Percentiles rank a stretch among this genome's conserved stretches.
These are phyloP conservation scores for Acorus gramineus DNA, from an alignment of 106 monocot genomes.

Conservation along the genomic window DNA sequence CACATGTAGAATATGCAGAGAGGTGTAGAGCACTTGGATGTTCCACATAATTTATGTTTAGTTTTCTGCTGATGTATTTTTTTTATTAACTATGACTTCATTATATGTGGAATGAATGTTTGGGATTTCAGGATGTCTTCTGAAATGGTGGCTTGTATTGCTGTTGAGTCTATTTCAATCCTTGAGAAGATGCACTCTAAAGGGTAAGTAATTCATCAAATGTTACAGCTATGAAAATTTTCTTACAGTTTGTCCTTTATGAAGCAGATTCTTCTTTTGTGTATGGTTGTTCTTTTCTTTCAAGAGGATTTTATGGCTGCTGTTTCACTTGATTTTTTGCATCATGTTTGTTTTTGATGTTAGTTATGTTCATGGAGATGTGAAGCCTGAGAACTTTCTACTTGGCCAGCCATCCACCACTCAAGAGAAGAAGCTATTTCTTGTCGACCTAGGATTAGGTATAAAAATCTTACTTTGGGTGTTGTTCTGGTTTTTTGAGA, in stretches of 20 bases:
- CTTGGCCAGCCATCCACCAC: conserved; percentile 27
- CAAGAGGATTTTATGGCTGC: not conserved
- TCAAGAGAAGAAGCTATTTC: conserved; percentile 31
- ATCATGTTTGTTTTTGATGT: not conserved
- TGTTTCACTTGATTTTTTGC: not conserved
- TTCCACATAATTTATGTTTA: not conserved
- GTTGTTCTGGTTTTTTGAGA: not conserved
- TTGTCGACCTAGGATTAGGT: conserved; percentile 37
- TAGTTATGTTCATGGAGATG: conserved; percentile 40
- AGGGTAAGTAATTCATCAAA: conserved; percentile 8
- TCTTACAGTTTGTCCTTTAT: not conserved
- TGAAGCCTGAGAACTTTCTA: conserved; percentile 38
- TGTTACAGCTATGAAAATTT: too few species aligned
- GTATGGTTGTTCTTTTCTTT: not conserved
- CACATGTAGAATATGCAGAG: too few species aligned
- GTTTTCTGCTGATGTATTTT: not conserved
- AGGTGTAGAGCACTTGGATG: too few species aligned
- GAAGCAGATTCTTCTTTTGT: not conserved
- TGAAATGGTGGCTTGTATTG: conserved; percentile 76
- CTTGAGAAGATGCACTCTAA: conserved; percentile 77
- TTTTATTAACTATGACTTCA: not conserved
- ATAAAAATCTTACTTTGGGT: not conserved
- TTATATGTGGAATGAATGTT: not conserved
- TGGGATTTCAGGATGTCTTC: conserved; percentile 21
- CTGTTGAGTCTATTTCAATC: conserved; percentile 69